Evolutionary conservation across 2,329 filamentous ascomycete genomes (phyloP).

Genomic region (Claviceps capensis): DNA sequence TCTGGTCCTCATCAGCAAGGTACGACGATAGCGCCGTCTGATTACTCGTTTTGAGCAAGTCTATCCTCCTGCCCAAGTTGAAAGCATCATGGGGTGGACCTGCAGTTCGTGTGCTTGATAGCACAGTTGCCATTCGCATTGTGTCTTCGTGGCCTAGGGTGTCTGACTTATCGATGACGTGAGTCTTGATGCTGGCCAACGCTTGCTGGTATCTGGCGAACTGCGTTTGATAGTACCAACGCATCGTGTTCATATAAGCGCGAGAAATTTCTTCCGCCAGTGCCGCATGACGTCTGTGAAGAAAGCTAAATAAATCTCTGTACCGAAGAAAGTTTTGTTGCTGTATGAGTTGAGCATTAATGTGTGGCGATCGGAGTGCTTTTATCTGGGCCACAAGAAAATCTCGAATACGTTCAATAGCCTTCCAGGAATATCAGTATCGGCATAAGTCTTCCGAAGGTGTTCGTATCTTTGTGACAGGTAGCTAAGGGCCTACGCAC

Average conservation of each 20-base stretch:
- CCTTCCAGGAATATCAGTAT: conserved; percentile 29
- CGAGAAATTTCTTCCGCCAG: conserved; percentile 81
- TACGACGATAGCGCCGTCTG: conserved; percentile 74
- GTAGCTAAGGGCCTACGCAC: conserved; percentile 24
- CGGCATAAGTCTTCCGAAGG: neutral
- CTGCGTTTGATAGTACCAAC: conserved; percentile 92
- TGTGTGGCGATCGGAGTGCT: conserved; percentile 81
- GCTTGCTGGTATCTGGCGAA: conserved; percentile 80
- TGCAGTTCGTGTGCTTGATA: conserved; percentile 31
- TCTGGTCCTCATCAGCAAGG: conserved; percentile 78
- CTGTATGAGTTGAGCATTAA: conserved; percentile 94
- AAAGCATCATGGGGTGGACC: conserved; percentile 71
- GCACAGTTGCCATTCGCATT: conserved; percentile 47
- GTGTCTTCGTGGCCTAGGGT: conserved; percentile 67
- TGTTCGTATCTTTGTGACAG: neutral
- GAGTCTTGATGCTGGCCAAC: conserved; percentile 71
- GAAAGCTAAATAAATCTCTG: conserved; percentile 76
- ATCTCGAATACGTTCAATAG: conserved; percentile 86
- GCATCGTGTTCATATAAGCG: conserved; percentile 96
- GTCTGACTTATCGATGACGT: conserved; percentile 70
- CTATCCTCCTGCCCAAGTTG: conserved; percentile 72
- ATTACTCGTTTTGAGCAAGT: conserved; percentile 61
- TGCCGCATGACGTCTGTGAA: conserved; percentile 67
- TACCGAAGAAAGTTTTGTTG: conserved; percentile 82
- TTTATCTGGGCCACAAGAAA: conserved; percentile 93